Evolutionary conservation across 1,284 basidiomycete species (phyloP), one percentile per base, ranked within the genome.

Genomic region (Somion occarium): DNA sequence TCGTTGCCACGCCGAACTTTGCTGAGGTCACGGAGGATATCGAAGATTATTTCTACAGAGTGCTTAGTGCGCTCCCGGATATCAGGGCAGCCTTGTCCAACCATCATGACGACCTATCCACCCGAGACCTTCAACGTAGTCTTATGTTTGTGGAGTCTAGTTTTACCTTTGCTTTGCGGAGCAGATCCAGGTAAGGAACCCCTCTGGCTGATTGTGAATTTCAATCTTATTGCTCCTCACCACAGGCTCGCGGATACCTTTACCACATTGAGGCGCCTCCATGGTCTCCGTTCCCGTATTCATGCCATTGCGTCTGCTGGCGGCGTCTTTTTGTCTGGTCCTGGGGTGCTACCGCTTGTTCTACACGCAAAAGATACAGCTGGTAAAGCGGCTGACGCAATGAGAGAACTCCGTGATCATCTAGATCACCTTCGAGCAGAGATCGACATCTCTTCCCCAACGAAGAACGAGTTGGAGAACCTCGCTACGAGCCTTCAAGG

Each of bases 91-190:
- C 82, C 0, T 71, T 93, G 48, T 74, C 80, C 7, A 69, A 75
- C 26, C 95, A 98, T 67, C 88, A 91, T 62, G 68, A 78, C 0
- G 96, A 99, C 64, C 65, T 99, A 39, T 78, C 82, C 5, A 92
- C 91, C 11, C 83, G 88, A 5, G 95, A 99, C 56, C 73, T 98
- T 12, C 86, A 86, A 61, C 79, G 91, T 51, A 93, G 88, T 3
- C 69, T 91, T 20, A 84, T 80, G 55, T 80, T 91, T 51, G 76
- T 93, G 5, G 94, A 98, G 69, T 93, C 88, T 45, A 76, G 83
- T 1, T 85, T 88, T 65, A 76, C 76, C 2, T 69, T 83, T 34
- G 85, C 85, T 1, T 59, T 93, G 4, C 76, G 64, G 3, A 62
- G 67, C 38, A 66, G 79, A 53, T 48, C 60, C 7, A 59, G 64